These are phyloP conservation scores for Bromus sterilis DNA, from an alignment of 176 grass and related monocot species.

Conservation along the genomic window DNA sequence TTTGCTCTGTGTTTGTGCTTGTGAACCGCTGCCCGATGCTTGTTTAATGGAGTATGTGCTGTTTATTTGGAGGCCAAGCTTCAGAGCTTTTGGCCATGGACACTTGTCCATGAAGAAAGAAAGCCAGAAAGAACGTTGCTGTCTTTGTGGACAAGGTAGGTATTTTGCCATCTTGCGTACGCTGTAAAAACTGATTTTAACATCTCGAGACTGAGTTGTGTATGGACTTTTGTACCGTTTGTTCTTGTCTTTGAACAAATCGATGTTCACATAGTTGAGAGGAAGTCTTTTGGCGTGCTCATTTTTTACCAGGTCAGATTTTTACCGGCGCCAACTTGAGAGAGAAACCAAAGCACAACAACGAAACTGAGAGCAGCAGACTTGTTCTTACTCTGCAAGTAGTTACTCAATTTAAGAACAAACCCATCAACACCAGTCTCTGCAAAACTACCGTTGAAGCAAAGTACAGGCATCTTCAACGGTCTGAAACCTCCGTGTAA, in stretches of 20 bases:
- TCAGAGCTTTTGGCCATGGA: neutral
- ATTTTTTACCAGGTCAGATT: slow-evolving; percentile 17
- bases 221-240: neutral
- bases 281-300: neutral
- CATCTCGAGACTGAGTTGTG: neutral
- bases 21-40: neutral
- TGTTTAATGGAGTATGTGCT: neutral
- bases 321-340: neutral
- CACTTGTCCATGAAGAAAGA: neutral
- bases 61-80: neutral
- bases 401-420: no score
- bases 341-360: neutral
- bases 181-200: neutral
- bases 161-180: neutral
- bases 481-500: neutral
- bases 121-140: neutral
- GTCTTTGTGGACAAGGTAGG: neutral
- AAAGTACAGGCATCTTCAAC: neutral
- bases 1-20: neutral
- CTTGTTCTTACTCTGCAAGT: no score
- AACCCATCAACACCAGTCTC: neutral
- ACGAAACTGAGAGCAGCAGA: no score
- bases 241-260: neutral
- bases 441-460: neutral
- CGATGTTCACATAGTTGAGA: neutral